Evolutionary conservation across 352 stramenopile species (phyloP), one percentile per base, ranked within the genome.

Genomic region (Globisporangium solare): DNA sequence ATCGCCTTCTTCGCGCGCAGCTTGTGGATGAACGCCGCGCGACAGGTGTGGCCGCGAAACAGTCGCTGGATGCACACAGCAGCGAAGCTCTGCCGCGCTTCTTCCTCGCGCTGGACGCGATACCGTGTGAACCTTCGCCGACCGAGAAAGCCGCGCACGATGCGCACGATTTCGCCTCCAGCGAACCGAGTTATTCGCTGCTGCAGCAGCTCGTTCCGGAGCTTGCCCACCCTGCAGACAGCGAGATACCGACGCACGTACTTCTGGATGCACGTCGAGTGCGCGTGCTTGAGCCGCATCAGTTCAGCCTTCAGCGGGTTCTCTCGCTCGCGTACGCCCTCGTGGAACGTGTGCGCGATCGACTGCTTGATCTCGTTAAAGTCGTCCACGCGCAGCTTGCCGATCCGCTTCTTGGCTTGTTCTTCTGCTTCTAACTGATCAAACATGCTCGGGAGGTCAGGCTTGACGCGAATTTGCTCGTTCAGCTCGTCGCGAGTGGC

Each of bases 341-440:
- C 64, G 15, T 47, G 61, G 43, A 73, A 83, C 11, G 69, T 71
- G 45, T 79, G 60, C 5, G 69, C 56, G 60, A 92, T 74, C 14
- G 73, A 71, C 11, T 65, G 63, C 46, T 78, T 73, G 14, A 89
- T 56, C 8, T 64, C 47, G 10, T 70, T 59, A 18, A 79, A 90
- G 22, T 79, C 71, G 21, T 88, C 71, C 17, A 83, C 57, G 2
- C 56, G 60, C 42, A 90, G 49, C 3, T 46, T 37, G 0, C 81
- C 81, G 10, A 81, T 47, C 4, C 61, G 67, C 52, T 76, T 79
- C 4, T 61, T 70, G 14, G 63, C 54, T 51, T 76, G 71, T 32
- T 90, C 81, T 59, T 88, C 81, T 8, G 74, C 79, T 55, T 93
- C 82, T 22, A 95, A 77, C 40, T 90, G 66, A 40, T 87, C 80